phyloP scores from a whole-genome alignment of 495 filamentous ascomycete species.

The Cairneyella variabilis region DNA sequence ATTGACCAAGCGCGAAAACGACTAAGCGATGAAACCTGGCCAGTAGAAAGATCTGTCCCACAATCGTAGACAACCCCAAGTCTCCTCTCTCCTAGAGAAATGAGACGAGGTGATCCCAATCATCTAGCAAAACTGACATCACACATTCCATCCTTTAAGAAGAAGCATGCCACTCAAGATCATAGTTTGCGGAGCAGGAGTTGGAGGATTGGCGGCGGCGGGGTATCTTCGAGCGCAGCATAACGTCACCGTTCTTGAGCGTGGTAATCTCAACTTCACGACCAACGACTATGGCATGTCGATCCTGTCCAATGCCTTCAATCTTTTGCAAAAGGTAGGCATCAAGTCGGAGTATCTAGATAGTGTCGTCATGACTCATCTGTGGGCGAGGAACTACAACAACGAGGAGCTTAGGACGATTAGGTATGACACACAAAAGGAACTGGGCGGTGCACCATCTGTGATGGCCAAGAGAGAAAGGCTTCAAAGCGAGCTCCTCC shows the following conservation, averaged over 20 bases:
- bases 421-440: slow-evolving; percentile 24
- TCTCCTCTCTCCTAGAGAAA: no score
- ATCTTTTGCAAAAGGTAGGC: slow-evolving; percentile 24
- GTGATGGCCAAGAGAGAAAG: slow-evolving; percentile 25
- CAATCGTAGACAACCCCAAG: no score
- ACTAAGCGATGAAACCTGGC: no score
- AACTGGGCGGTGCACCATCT: slow-evolving; percentile 24
- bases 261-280: slow-evolving; percentile 25
- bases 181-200: slow-evolving; percentile 26
- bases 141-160: background rate
- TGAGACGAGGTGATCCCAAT: no score
- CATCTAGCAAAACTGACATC: no score
- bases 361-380: slow-evolving; percentile 26
- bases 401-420: slow-evolving; percentile 23
- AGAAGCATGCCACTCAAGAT: slow-evolving; percentile 16
- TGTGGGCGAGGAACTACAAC: slow-evolving; percentile 22
- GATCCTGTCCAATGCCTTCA: slow-evolving; percentile 26
- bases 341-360: slow-evolving; percentile 25
- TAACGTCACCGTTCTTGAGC: slow-evolving; percentile 28
- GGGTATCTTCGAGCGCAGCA: slow-evolving; percentile 27
- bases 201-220: slow-evolving; percentile 26
- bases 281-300: slow-evolving; percentile 28
- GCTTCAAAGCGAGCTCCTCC: slow-evolving; percentile 24
- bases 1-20: no score
- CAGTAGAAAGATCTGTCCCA: no score